These are phyloP conservation scores for Furcasterigmium sp. DNA, from an alignment of 2,329 filamentous ascomycete species.

Conservation along the genomic window DNA sequence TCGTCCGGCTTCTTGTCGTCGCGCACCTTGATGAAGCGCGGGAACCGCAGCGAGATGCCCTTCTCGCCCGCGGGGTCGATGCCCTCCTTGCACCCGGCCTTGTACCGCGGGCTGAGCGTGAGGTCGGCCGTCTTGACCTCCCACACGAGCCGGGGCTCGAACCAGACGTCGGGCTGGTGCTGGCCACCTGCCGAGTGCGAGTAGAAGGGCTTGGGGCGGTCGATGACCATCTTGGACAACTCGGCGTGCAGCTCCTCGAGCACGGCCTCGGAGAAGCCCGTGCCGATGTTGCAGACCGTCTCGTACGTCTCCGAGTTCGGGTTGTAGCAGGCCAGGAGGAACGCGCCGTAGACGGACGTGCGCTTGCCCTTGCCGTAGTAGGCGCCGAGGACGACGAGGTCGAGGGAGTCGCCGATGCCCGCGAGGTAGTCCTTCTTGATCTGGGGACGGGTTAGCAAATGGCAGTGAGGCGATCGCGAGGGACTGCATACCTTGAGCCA, in stretches of 20 bases:
- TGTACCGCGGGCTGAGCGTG: slow-evolving; percentile 87
- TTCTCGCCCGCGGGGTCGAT: slow-evolving; percentile 65
- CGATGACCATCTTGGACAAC: slow-evolving; percentile 74
- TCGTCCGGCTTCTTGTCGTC: slow-evolving; percentile 96
- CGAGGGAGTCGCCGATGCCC: slow-evolving; percentile 90
- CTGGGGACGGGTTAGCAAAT: slow-evolving; percentile 29
- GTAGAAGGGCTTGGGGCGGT: slow-evolving; percentile 92
- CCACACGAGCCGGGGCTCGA: slow-evolving; percentile 92
- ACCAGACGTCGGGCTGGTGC: slow-evolving; percentile 98
- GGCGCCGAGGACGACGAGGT: slow-evolving; percentile 90
- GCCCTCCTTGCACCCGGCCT: slow-evolving; percentile 80
- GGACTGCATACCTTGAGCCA: slow-evolving; percentile 74
- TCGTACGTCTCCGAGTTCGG: slow-evolving; percentile 75
- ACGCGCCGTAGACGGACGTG: slow-evolving; percentile 91
- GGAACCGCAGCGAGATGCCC: slow-evolving; percentile 87
- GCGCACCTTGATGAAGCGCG: slow-evolving; percentile 82
- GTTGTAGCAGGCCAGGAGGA: slow-evolving; percentile 93
- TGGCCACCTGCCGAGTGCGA: slow-evolving; percentile 76
- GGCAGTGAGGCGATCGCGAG: not conserved
- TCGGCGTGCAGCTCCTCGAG: slow-evolving; percentile 80
- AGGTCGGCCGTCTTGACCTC: slow-evolving; percentile 96
- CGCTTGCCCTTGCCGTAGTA: slow-evolving; percentile 95
- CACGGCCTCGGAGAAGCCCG: slow-evolving; percentile 90
- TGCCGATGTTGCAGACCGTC: slow-evolving; percentile 97
- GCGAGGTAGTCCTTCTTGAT: slow-evolving; percentile 98